Evolutionary conservation across 2,329 filamentous ascomycete species (phyloP), one percentile per base, ranked within the genome.

Genomic region (Elsinoe necatrix): DNA sequence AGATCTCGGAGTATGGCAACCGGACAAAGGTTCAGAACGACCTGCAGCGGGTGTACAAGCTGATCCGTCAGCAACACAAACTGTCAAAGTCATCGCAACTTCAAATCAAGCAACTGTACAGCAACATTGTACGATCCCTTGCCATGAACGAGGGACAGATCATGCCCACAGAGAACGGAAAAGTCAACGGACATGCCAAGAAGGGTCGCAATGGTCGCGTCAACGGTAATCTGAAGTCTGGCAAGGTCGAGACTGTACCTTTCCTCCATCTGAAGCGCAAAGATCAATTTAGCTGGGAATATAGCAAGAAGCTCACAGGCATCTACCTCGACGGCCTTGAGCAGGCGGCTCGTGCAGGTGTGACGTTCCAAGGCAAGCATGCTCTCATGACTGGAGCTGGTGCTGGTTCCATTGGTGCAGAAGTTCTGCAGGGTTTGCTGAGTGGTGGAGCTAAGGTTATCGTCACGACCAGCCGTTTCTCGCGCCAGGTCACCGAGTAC

Each of bases 71-170:
- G 72, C 93, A 98, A 75, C 90, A 97, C 77, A 95, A 93, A 75
- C 84, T 97, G 64, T 95, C 92, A 59, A 97, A 97, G 75, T 88
- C 89, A 1, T 95, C 92, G 1, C 91, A 97, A 69, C 79, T 97
- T 37, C 90, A 98, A 74, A 96, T 98, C 76, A 96, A 95, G 80
- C 85, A 82, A 64, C 77, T 98, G 12, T 98, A 98, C 72, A 86
- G 86, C 68, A 93, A 97, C 67, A 89, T 98, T 60, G 83, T 97
- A 62, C 89, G 92, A 63, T 95, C 93, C 16, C 78, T 98, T 35
- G 87, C 87, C 59, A 98, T 98, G 93, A 98, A 95, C 67, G 92
- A 98, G 74, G 91, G 86, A 69, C 92, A 97, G 70, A 97, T 98
- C 66, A 86, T 98, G 62, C 88, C 91, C 35, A 87, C 87, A 69